A percentile compares a stretch with the other conserved stretches of the same genome.
Evolutionary conservation across 2,329 filamentous ascomycete species (phyloP).

Genomic region (Fusarium subtropicale): DNA sequence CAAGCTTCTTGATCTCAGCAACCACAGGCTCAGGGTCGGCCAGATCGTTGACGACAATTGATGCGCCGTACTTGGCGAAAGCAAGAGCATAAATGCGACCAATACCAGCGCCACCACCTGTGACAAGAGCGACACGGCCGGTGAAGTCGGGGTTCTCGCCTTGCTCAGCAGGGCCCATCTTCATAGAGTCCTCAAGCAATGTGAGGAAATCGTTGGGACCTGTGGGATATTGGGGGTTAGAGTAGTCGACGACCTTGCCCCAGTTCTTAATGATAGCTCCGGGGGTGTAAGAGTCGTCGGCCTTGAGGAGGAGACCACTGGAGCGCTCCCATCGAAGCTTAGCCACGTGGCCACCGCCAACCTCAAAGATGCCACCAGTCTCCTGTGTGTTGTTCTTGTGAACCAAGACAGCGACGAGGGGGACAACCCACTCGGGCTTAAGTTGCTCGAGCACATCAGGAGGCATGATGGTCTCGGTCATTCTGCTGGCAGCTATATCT

Average conservation of each 20-base stretch:
- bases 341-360: slow-evolving; percentile 89
- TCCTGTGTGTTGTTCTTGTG: slow-evolving; percentile 87
- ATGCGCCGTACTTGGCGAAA: slow-evolving; percentile 85
- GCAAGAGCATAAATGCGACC: slow-evolving; percentile 90
- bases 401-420: slow-evolving; percentile 86
- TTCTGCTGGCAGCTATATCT: slow-evolving; percentile 82
- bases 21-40: slow-evolving; percentile 91
- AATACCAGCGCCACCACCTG: slow-evolving; percentile 89
- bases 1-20: slow-evolving; percentile 88
- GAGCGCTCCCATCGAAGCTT: slow-evolving; percentile 97
- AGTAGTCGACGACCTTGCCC: slow-evolving; percentile 89
- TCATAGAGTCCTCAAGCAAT: slow-evolving; percentile 84
- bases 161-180: slow-evolving; percentile 77
- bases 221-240: slow-evolving; percentile 79
- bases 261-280: slow-evolving; percentile 90
- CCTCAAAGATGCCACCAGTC: slow-evolving; percentile 92
- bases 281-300: slow-evolving; percentile 88
- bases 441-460: slow-evolving; percentile 88
- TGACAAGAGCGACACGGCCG: slow-evolving; percentile 87
- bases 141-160: slow-evolving; percentile 83
- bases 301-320: slow-evolving; percentile 87
- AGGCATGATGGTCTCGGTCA: slow-evolving; percentile 96
- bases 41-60: slow-evolving; percentile 96
- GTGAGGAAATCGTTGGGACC: slow-evolving; percentile 90
- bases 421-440: slow-evolving; percentile 95